phyloP scores from a whole-genome alignment of 352 stramenopile genomes.

The Phytopythium cucurbitacearum region DNA sequence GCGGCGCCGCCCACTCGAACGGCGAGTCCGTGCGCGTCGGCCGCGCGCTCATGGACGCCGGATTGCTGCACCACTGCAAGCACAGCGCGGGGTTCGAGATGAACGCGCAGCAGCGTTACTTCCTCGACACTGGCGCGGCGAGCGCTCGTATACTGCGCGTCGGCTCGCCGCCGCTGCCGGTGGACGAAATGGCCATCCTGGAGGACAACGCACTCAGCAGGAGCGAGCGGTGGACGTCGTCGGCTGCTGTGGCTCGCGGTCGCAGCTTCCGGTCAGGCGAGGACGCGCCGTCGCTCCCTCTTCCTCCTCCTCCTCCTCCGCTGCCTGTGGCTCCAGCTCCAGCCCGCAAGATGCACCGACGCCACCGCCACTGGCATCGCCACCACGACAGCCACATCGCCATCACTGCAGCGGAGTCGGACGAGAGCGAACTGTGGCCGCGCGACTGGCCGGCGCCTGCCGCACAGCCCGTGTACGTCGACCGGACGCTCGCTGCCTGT shows the following conservation, averaged over 20 bases:
- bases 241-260: no score
- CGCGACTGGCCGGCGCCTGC: background rate
- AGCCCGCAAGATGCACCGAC: background rate
- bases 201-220: background rate
- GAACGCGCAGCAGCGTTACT: conserved; percentile 21
- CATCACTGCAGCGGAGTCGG: background rate
- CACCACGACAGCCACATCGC: background rate
- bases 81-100: conserved; percentile 28
- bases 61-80: conserved; percentile 41
- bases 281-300: background rate
- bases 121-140: conserved; percentile 25
- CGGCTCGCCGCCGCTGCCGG: background rate
- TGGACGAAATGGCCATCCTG: background rate
- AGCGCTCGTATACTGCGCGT: conserved; percentile 14
- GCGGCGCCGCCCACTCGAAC: background rate
- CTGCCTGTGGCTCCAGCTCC: background rate
- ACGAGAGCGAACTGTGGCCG: background rate
- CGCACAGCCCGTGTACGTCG: background rate
- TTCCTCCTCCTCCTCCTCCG: background rate
- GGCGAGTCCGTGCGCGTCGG: conserved; percentile 38
- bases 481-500: no score
- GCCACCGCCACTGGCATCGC: background rate
- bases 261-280: no score
- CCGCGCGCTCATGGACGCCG: conserved; percentile 46
- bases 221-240: no score